A percentile compares a stretch with the other conserved stretches of the same genome.
Evolutionary conservation across 768 basidiomycete species (phyloP).

Genomic region (Mycena capillaripes): DNA sequence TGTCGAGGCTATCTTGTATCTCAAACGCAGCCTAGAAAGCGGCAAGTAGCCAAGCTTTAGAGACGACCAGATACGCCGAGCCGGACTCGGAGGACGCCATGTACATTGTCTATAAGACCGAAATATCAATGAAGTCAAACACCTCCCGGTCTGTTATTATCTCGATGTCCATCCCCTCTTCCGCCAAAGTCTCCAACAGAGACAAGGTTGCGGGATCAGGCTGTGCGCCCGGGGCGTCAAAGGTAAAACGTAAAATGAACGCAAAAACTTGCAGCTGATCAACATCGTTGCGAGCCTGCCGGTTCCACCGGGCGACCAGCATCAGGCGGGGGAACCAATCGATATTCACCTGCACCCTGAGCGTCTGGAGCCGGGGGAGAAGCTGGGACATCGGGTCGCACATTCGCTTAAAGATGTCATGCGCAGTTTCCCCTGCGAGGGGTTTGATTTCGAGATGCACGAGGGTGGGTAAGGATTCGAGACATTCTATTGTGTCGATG

Average conservation of each 20-base stretch:
- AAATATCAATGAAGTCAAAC: neutral
- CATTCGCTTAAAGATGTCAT: constrained; percentile 1
- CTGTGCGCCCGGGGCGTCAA: neutral
- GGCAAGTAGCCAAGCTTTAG: too few relatives aligned
- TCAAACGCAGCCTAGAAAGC: too few relatives aligned
- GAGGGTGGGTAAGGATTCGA: constrained; percentile 3
- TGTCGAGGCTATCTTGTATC: too few relatives aligned
- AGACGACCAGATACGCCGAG: too few relatives aligned
- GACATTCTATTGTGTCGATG: neutral
- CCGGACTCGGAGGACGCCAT: too few relatives aligned
- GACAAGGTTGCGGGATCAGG: neutral
- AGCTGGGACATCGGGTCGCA: neutral
- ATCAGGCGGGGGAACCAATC: neutral
- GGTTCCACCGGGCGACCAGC: constrained; percentile 14
- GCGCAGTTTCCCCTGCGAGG: neutral
- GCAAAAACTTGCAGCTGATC: constrained; percentile 8
- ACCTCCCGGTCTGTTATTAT: neutral
- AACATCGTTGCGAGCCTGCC: neutral
- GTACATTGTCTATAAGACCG: neutral
- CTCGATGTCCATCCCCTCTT: constrained; percentile 1
- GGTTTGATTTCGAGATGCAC: constrained; percentile 1
- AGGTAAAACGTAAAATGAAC: neutral
- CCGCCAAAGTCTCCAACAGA: neutral
- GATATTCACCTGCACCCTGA: constrained; percentile 5
- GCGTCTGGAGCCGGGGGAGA: constrained; percentile 10